Evolutionary conservation across 768 basidiomycete species (phyloP), one percentile per base, ranked within the genome.

Genomic region (Hebeloma cylindrosporum): DNA sequence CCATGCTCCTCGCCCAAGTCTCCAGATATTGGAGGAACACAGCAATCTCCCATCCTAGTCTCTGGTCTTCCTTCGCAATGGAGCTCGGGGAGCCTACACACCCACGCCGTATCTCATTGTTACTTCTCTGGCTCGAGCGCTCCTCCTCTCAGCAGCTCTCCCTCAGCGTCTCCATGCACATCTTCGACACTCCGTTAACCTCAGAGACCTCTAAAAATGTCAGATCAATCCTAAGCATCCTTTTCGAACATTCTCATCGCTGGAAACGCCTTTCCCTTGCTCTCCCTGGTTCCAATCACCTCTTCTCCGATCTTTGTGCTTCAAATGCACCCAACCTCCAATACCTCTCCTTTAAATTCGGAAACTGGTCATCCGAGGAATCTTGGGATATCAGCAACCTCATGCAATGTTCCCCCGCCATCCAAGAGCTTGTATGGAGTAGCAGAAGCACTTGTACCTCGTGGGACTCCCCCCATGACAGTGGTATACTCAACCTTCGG

Each of bases 181-280:
- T 34, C 5, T 54, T 50, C 27, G 22, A n/a, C n/a, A n/a, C 39
- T 7, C 30, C 32, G 6, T 31, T 42, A 11, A 17, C 22, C 14
- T 18, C n/a, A n/a, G 17, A 34, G 7, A 36, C 31, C 1, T 27
- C 9, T 17, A 29, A 40, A 14, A 27, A 50, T 33, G 45, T 40
- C 10, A 35, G 20, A 5, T 18, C 21, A 5, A 40, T 48, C 41
- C 45, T 59, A 14, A 40, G 17, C 13, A 33, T 49, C 2, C 18
- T 56, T 10, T 21, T 45, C 8, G n/a, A n/a, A n/a, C 45, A 52
- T 18, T 45, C 54, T 8, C 2, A 22, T 10, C 53, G 47, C 13
- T 64, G 62, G 62, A 41, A 43, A 35, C 26, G 47, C 18, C 43
- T 60, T 16, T 34, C 34, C 7, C 23, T 61, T 13, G 33, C 48